Evolutionary conservation across 805 yeast species (phyloP).

Genomic region (Starmerella roubikii): DNA sequence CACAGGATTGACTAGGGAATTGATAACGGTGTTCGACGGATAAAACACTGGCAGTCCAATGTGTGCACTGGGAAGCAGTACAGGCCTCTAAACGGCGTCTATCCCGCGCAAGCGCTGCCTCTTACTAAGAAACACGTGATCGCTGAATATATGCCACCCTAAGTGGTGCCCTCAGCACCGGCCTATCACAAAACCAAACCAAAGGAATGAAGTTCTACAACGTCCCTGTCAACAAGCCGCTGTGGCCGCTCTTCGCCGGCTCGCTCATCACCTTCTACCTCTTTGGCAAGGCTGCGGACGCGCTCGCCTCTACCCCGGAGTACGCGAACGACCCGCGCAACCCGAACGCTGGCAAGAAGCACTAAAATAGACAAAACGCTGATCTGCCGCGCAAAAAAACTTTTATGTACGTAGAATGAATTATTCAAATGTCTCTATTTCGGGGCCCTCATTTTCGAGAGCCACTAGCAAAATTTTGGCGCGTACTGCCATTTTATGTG

Average conservation of each 20-base stretch:
- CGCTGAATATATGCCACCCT: too few species aligned
- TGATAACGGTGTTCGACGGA: too few species aligned
- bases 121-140: too few species aligned
- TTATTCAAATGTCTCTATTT: conserved; percentile 17
- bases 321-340: conserved; percentile 91
- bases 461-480: conserved; percentile 15
- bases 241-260: conserved; percentile 84
- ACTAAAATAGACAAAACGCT: too few species aligned
- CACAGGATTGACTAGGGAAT: too few species aligned
- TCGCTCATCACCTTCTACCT: conserved; percentile 61
- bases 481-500: conserved; percentile 15
- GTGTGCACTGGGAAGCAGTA: too few species aligned
- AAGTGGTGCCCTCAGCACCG: too few species aligned
- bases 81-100: too few species aligned
- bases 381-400: too few species aligned
- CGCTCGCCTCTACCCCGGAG: conserved; percentile 55
- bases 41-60: too few species aligned
- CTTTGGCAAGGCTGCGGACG: conserved; percentile 53
- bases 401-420: too few species aligned
- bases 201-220: conserved; percentile 29
- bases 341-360: conserved; percentile 49
- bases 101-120: too few species aligned
- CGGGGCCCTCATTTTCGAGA: conserved; percentile 12
- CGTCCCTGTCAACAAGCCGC: conserved; percentile 49
- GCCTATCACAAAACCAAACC: conserved; percentile 1